Evolutionary conservation across 495 filamentous ascomycete species (phyloP).

Genomic region (Usnea hakonensis): DNA sequence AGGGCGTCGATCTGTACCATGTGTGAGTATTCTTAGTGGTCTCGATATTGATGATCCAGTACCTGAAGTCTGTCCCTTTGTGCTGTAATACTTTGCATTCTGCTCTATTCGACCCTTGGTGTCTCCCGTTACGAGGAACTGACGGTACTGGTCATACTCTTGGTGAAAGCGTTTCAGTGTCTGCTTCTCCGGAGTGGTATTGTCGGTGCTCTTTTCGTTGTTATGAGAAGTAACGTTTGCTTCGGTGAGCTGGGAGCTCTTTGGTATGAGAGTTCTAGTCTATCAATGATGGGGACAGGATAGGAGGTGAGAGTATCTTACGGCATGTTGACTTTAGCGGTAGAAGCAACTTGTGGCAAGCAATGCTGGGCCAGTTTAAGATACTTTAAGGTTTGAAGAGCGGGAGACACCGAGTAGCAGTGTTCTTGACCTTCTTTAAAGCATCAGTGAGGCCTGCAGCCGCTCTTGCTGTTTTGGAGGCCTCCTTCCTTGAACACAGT

Average conservation of each 20-base stretch:
- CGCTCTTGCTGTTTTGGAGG: not conserved
- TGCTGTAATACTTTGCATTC: not conserved
- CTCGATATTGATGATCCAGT: not conserved
- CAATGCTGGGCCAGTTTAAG: not conserved
- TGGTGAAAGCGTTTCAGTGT: not conserved
- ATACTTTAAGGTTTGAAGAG: too few relatives aligned
- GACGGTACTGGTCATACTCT: not conserved
- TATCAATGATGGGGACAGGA: not conserved
- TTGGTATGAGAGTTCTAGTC: not conserved
- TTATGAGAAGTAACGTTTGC: not conserved
- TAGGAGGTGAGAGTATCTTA: not conserved
- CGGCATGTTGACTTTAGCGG: not conserved
- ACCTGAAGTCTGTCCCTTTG: not conserved
- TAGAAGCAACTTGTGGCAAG: not conserved
- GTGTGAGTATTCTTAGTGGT: not conserved
- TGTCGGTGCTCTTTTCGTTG: not conserved
- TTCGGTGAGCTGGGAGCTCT: not conserved
- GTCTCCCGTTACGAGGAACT: not conserved
- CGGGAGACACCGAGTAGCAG: not conserved
- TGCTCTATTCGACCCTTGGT: not conserved
- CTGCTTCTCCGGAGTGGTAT: not conserved
- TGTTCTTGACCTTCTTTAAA: not conserved
- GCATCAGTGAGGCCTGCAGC: not conserved
- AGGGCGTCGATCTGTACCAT: not conserved
- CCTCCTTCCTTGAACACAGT: not conserved